Percentiles rank a stretch among this genome's conserved stretches.
Evolutionary conservation across 2,329 filamentous ascomycete species (phyloP).

Genomic region (Huntiella omanensis): DNA sequence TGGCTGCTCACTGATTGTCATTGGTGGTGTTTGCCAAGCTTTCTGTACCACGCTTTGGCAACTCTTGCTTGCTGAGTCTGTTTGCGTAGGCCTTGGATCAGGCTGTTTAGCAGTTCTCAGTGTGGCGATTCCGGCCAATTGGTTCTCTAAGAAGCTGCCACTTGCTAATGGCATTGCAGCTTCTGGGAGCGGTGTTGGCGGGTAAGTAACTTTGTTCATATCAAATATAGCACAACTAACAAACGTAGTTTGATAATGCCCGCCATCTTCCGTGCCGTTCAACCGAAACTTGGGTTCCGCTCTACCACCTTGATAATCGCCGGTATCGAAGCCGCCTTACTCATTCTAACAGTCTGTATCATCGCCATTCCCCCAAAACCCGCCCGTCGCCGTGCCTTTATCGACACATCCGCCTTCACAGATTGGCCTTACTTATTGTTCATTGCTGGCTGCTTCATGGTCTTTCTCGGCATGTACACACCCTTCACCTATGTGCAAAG

Average conservation of each 20-base stretch:
- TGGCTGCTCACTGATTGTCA: slow-evolving; percentile 19
- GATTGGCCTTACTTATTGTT: slow-evolving; percentile 18
- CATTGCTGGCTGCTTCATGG: slow-evolving; percentile 18
- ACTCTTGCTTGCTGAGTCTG: slow-evolving; percentile 23
- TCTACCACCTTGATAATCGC: slow-evolving; percentile 21
- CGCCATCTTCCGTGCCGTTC: slow-evolving; percentile 19
- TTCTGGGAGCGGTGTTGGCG: slow-evolving; percentile 23
- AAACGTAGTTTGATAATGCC: slow-evolving; percentile 18
- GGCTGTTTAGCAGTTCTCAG: slow-evolving; percentile 22
- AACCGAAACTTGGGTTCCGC: slow-evolving; percentile 17
- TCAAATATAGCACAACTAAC: neutral
- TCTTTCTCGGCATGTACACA: slow-evolving; percentile 20
- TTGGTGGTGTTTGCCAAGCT: slow-evolving; percentile 23
- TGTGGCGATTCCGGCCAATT: slow-evolving; percentile 22
- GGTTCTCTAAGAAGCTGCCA: slow-evolving; percentile 22
- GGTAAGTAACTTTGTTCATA: slow-evolving; percentile 2
- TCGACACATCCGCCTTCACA: slow-evolving; percentile 17
- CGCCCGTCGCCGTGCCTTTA: slow-evolving; percentile 13
- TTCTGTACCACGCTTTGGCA: slow-evolving; percentile 23
- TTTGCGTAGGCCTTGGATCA: slow-evolving; percentile 24
- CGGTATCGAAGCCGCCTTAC: slow-evolving; percentile 18
- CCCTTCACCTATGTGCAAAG: slow-evolving; percentile 27
- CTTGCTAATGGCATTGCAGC: slow-evolving; percentile 25
- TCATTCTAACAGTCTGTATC: slow-evolving; percentile 16
- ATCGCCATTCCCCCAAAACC: slow-evolving; percentile 15